These are phyloP conservation scores for Aspergillaceae sp. DNA, from an alignment of 2,329 filamentous ascomycete genomes.

Conservation along the genomic window DNA sequence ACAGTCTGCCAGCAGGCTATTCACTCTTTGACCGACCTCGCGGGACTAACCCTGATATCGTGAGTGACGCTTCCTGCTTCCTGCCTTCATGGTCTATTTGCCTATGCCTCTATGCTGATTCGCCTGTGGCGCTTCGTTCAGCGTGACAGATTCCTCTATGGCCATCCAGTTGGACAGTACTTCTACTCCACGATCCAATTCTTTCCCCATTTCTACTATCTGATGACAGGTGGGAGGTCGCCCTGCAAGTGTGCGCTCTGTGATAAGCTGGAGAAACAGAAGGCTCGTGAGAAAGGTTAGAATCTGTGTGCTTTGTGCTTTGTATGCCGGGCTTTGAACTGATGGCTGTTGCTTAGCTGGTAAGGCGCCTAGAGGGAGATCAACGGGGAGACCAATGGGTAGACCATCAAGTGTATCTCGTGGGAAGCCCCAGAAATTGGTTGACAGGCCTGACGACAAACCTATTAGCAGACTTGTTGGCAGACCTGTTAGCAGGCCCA, in stretches of 20 bases:
- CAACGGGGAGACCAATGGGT: constrained; percentile 1
- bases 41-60: constrained; percentile 24
- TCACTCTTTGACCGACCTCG: constrained; percentile 43
- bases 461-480: constrained; percentile 2
- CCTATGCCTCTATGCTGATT: neutral
- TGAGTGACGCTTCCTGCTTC: constrained; percentile 14
- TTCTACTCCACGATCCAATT: constrained; percentile 50
- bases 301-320: neutral
- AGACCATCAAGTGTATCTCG: no score
- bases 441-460: constrained; percentile 4
- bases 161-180: constrained; percentile 43
- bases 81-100: neutral
- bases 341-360: neutral
- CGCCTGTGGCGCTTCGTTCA: constrained; percentile 15
- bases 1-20: constrained; percentile 48
- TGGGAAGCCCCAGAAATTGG: neutral
- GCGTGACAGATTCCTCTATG: constrained; percentile 49
- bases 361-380: constrained; percentile 1
- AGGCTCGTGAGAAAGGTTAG: constrained; percentile 1
- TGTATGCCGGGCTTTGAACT: neutral
- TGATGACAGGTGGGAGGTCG: constrained; percentile 42
- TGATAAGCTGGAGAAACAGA: constrained; percentile 10
- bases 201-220: constrained; percentile 48
- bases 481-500: constrained; percentile 1
- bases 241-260: constrained; percentile 47